phyloP scores from a whole-genome alignment of 345 rosid species.

The Brassica napus region DNA sequence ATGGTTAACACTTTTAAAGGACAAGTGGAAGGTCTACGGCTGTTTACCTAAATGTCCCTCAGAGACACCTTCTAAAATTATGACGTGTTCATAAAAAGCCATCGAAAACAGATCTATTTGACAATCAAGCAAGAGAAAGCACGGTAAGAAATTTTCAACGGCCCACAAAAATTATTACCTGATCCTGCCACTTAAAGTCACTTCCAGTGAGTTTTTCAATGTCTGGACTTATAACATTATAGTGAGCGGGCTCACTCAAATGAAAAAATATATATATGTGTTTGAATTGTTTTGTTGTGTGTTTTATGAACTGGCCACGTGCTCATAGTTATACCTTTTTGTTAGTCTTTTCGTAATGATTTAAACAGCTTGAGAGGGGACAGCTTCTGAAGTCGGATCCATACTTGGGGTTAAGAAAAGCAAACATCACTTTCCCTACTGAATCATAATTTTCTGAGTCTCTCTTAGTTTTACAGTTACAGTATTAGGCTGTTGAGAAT shows the following conservation, averaged over 20 bases:
- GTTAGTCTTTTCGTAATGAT: not conserved
- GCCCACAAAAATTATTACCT: not conserved
- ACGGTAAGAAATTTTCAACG: not conserved
- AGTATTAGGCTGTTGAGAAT: not conserved
- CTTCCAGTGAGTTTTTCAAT: not conserved
- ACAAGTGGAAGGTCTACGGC: not conserved
- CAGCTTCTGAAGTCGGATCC: not conserved
- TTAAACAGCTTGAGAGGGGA: not conserved
- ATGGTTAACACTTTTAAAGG: not conserved
- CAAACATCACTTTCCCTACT: not conserved
- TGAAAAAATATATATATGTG: too few relatives aligned
- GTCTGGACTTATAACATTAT: not conserved
- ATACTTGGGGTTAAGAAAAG: not conserved
- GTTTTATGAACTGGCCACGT: slow-evolving; percentile 24
- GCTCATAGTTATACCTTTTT: not conserved
- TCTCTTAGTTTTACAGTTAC: not conserved
- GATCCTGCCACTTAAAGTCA: not conserved
- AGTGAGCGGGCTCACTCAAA: too few relatives aligned
- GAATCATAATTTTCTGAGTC: not conserved
- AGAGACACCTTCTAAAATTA: not conserved
- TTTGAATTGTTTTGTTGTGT: not conserved
- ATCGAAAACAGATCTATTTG: not conserved
- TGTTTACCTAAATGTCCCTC: not conserved
- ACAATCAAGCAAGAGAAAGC: not conserved
- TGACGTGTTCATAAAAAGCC: not conserved